These are phyloP conservation scores for Aspergillaceae sp. DNA, from an alignment of 2,329 filamentous ascomycete genomes.

Conservation along the genomic window DNA sequence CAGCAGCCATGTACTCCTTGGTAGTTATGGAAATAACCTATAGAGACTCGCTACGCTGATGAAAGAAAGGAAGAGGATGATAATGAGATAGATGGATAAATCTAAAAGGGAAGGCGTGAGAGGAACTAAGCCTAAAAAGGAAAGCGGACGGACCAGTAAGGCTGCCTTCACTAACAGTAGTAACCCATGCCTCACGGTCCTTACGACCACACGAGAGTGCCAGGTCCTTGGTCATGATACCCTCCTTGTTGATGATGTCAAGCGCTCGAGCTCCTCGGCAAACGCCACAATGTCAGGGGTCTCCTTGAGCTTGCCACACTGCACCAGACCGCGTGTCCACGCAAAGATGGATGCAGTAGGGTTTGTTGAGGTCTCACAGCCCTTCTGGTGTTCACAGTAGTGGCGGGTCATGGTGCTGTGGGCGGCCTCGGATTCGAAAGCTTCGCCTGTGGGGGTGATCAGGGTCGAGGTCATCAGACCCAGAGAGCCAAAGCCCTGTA, in stretches of 20 bases:
- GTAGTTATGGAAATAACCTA: constrained; percentile 49
- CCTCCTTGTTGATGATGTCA: constrained; percentile 86
- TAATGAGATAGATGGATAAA: too few species aligned
- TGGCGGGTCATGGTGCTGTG: constrained; percentile 98
- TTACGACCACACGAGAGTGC: constrained; percentile 91
- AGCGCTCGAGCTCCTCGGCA: constrained; percentile 84
- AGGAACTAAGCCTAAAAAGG: too few species aligned
- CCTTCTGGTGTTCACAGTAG: constrained; percentile 98
- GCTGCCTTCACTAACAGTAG: too few species aligned
- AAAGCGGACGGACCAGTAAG: too few species aligned
- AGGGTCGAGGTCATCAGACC: constrained; percentile 98
- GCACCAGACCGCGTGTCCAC: constrained; percentile 89
- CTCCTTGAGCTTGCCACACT: constrained; percentile 84
- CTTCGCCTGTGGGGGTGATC: constrained; percentile 92
- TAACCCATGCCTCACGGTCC: constrained; percentile 69
- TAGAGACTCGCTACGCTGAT: too few species aligned
- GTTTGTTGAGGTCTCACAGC: constrained; percentile 94
- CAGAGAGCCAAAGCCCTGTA: constrained; percentile 94
- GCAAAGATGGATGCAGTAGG: constrained; percentile 98
- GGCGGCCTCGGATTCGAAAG: constrained; percentile 94
- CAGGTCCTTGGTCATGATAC: constrained; percentile 98
- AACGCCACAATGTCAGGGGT: constrained; percentile 90
- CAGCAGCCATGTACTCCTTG: constrained; percentile 80
- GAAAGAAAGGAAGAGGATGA: too few species aligned
- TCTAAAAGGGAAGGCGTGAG: too few species aligned